These are phyloP conservation scores for Exophiala sp. DNA, from an alignment of 2,329 filamentous ascomycete species.

Conservation along the genomic window DNA sequence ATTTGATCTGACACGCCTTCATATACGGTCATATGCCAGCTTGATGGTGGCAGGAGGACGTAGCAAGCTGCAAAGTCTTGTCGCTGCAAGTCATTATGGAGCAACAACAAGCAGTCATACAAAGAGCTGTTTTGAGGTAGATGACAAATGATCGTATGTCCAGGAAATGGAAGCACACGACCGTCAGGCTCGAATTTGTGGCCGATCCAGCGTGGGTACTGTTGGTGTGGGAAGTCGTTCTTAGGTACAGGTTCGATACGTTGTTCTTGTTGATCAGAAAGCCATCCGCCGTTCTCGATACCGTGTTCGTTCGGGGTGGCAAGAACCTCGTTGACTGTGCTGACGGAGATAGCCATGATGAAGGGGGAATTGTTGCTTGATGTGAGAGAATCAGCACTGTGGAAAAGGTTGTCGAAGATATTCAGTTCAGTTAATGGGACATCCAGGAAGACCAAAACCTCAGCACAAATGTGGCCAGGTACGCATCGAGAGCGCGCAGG, in stretches of 20 bases:
- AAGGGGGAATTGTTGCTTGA: too few relatives aligned
- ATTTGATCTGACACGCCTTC: constrained; percentile 12
- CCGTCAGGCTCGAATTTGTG: constrained; percentile 15
- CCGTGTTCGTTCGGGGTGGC: too few relatives aligned
- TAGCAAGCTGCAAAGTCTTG: constrained; percentile 4
- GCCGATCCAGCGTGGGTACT: constrained; percentile 12
- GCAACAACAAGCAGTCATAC: neutral
- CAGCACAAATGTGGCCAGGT: too few relatives aligned
- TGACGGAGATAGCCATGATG: too few relatives aligned
- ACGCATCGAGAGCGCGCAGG: too few relatives aligned
- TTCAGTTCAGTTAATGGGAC: too few relatives aligned
- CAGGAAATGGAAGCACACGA: constrained; percentile 7
- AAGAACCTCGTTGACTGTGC: too few relatives aligned
- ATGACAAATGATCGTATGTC: constrained; percentile 10
- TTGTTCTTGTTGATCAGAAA: too few relatives aligned
- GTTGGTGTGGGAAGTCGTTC: constrained; percentile 1
- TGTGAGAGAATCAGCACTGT: too few relatives aligned
- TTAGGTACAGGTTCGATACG: constrained; percentile 4
- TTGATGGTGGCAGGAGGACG: constrained; percentile 6
- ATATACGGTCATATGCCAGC: constrained; percentile 15
- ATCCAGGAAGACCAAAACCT: too few relatives aligned
- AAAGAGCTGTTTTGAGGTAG: neutral
- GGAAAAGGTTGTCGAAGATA: too few relatives aligned
- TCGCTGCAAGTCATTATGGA: neutral
- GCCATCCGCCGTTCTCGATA: too few relatives aligned